Base-by-base conservation (phyloP, 306 rosid genomes). In the Cucurbita maxima region DNA sequence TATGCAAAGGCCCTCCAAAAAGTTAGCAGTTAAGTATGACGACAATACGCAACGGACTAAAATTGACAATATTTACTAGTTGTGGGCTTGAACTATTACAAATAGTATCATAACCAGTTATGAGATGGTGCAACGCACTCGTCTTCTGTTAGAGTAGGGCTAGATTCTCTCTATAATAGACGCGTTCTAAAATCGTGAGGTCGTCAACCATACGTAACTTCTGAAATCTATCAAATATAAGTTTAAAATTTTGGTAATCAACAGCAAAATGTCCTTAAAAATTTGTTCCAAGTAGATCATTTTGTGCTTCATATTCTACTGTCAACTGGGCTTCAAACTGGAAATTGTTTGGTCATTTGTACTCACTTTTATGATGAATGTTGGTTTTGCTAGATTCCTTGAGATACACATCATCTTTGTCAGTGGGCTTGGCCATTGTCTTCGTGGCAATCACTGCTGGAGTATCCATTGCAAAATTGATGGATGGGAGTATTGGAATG, bases 391-490 rank as follows among this genome's bases (percentile, higher is more conserved):
- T 14, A 86, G 94, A 88, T 81, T 88, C 94, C 0, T 67, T 84
- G 81, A 75, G 91, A 70, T 88, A 86, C 84, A 88, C 90, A 15
- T 86, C 89, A 60, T 87, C 90, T 41, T 76, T 88, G 80, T 88
- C 89, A 1, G 91, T 88, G 45, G 89, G 82, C 37, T 75, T 88
- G 74, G 89, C 90, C 9, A 53, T 88, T 78, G 79, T 88, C 57
- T 88, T 88, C 61, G 89, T 86, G 75, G 82, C 83, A 45, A 78
- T 86, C 78, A 88, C 85, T 9, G 89, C 84, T 0, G 87, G 86
- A 40, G 83, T 88, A n/a, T 79, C 88, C 18, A 80, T 76, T 25
- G 61, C 78, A 36, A 86, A 83, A 71, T 38, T 84, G 76, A 72
- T 86, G 16, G 62, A 86, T 71, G 91, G 89, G 68, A 78, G 87